Conservation (phyloP, 75 land plant species). For the Cupressus sempervirens region DNA sequence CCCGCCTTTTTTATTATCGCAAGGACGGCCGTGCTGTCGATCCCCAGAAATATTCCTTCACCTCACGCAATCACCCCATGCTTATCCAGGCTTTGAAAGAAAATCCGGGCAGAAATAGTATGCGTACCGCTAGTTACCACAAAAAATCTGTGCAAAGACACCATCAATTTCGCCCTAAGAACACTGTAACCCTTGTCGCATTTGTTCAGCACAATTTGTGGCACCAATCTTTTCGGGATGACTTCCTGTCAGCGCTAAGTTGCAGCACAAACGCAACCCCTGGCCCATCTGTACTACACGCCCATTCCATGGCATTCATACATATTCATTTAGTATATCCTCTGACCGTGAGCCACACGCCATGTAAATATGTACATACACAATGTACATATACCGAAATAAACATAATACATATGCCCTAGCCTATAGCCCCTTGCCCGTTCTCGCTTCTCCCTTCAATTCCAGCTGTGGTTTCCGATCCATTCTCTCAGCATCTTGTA, state of each 20-base stretch:
- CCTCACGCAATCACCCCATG: constrained; percentile 3
- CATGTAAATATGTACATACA: not conserved
- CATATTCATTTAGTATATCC: constrained; percentile 7
- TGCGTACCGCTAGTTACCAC: not conserved
- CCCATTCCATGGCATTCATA: not conserved
- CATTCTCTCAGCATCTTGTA: constrained; percentile 1
- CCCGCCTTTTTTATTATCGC: not conserved
- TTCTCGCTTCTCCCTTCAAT: not conserved
- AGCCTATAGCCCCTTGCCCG: too few relatives aligned
- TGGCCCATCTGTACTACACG: not conserved
- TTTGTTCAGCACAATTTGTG: not conserved
- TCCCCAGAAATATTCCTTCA: constrained; percentile 2
- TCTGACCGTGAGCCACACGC: constrained; percentile 1
- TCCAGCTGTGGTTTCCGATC: not conserved
- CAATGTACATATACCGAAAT: not conserved
- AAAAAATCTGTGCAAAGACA: not conserved
- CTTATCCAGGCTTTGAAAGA: not conserved
- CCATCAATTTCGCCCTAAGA: not conserved
- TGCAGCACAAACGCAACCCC: constrained; percentile 7
- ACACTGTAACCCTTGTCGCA: not conserved
- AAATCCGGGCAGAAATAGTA: not conserved
- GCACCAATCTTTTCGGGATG: not conserved
- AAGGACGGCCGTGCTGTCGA: not conserved
- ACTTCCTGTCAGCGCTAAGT: constrained; percentile 1
- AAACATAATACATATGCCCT: not conserved